phyloP scores from a whole-genome alignment of 352 stramenopile species.

The Phytophthora citrophthora region DNA sequence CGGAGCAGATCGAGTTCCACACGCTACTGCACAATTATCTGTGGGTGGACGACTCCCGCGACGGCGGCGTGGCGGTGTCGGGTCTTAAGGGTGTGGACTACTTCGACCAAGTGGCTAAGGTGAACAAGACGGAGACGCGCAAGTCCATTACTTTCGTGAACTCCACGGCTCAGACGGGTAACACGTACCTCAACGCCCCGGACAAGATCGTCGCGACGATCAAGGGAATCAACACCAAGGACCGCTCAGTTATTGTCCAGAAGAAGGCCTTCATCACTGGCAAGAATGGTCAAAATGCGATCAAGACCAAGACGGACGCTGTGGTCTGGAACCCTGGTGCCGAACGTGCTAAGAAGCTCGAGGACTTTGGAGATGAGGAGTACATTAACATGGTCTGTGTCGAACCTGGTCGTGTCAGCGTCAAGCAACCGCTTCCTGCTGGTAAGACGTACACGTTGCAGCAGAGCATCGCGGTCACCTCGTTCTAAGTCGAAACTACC shows the following conservation, averaged over 20 bases:
- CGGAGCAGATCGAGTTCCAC: constrained; percentile 90
- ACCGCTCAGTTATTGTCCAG: constrained; percentile 66
- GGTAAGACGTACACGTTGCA: constrained; percentile 54
- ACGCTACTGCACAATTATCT: constrained; percentile 96
- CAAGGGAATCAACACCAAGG: constrained; percentile 42
- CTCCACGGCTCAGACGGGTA: constrained; percentile 71
- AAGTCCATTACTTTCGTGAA: constrained; percentile 54
- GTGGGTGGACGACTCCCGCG: constrained; percentile 76
- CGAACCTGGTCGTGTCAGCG: constrained; percentile 89
- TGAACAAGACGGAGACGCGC: constrained; percentile 65
- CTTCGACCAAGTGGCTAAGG: constrained; percentile 85
- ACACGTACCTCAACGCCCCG: constrained; percentile 81
- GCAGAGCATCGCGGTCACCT: constrained; percentile 27
- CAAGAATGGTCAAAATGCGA: constrained; percentile 19
- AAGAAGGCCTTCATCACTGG: constrained; percentile 60
- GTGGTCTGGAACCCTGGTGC: constrained; percentile 95
- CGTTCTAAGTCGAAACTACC: constrained; percentile 14
- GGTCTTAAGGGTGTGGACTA: constrained; percentile 89
- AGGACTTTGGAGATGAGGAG: constrained; percentile 95
- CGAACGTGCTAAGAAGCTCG: constrained; percentile 91
- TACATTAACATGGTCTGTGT: constrained; percentile 96
- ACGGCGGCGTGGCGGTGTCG: constrained; percentile 60
- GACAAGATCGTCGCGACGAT: constrained; percentile 64
- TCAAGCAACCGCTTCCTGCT: constrained; percentile 47
- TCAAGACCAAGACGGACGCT: constrained; percentile 58